These are phyloP conservation scores for Cladorrhinum sp. DNA, from an alignment of 2,329 filamentous ascomycete species.

Conservation along the genomic window DNA sequence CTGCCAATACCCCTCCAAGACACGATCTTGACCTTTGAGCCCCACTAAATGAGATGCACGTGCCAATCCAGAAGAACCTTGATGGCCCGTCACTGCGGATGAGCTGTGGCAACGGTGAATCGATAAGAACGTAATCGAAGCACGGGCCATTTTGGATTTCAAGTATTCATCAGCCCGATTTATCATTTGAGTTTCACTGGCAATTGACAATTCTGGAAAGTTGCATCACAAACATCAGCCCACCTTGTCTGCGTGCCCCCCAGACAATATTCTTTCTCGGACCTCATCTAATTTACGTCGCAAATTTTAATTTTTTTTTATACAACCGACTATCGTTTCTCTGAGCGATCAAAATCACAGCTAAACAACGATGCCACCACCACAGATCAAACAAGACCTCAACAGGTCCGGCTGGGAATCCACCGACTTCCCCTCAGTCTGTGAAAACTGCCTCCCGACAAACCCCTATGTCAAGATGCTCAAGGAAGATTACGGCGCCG, in stretches of 20 bases:
- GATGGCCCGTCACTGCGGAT: too few species aligned
- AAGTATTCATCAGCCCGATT: background rate
- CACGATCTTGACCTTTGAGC: background rate
- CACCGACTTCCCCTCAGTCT: slow-evolving; percentile 84
- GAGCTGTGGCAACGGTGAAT: background rate
- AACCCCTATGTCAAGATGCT: slow-evolving; percentile 99
- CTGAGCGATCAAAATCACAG: too few species aligned
- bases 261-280: background rate
- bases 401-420: slow-evolving; percentile 96
- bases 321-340: background rate
- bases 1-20: background rate
- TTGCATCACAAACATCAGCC: slow-evolving; percentile 2
- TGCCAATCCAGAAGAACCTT: background rate
- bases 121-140: slow-evolving; percentile 4
- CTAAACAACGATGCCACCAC: slow-evolving; percentile 57
- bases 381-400: slow-evolving; percentile 93
- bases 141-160: slow-evolving; percentile 2
- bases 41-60: background rate
- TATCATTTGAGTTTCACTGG: slow-evolving; percentile 1
- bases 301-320: background rate
- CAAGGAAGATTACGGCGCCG: slow-evolving; percentile 90
- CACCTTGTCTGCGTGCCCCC: background rate
- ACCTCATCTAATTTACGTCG: background rate
- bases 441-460: slow-evolving; percentile 89
- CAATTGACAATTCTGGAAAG: background rate